Evolutionary conservation across 805 yeast genomes (phyloP), one percentile per base, ranked within the genome.

Genomic region (Pichia nanzhaoensis): DNA sequence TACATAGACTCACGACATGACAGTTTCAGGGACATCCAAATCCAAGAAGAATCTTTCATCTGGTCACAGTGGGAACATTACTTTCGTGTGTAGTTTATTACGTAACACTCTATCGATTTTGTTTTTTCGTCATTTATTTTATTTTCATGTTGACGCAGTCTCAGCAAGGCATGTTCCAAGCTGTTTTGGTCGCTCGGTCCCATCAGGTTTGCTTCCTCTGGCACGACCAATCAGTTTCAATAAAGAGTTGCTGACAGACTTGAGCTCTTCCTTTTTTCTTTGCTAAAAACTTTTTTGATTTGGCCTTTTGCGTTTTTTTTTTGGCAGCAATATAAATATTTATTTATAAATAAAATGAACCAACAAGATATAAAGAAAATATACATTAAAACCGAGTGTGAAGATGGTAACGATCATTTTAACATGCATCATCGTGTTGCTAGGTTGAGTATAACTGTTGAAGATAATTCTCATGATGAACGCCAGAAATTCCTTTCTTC

Each of bases 361-460:
- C 10, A 16, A 5, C 17, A 18, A 17, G 17, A 22, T 42, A 37
- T 19, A 14, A 19, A 10, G 40, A 17, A 2, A 13, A 7, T 13
- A n/a, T n/a, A n/a, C n/a, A n/a, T n/a, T n/a, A n/a, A n/a, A n/a
- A n/a, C n/a, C n/a, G n/a, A n/a, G n/a, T n/a, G n/a, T n/a, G n/a
- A n/a, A n/a, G 44, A 45, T 20, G 12, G 8, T 8, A 40, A 40
- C 8, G 57, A 55, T 33, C 53, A 53, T 3, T 21, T 47, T 17
- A 47, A 42, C 24, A 42, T 58, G 43, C 55, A 56, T 42, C 48
- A 47, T 12, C 53, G 56, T 17, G 66, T 59, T 14, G 63, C 60
- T 2, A 45, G 65, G 31, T 42, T 65, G 38, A 61, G 66, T 45
- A 57, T 58, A 27, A 53, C 61, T 19, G 55, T 56, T 8, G 49